Evolutionary conservation across 2,329 filamentous ascomycete species (phyloP).

Genomic region (Trichoderma lentiforme): DNA sequence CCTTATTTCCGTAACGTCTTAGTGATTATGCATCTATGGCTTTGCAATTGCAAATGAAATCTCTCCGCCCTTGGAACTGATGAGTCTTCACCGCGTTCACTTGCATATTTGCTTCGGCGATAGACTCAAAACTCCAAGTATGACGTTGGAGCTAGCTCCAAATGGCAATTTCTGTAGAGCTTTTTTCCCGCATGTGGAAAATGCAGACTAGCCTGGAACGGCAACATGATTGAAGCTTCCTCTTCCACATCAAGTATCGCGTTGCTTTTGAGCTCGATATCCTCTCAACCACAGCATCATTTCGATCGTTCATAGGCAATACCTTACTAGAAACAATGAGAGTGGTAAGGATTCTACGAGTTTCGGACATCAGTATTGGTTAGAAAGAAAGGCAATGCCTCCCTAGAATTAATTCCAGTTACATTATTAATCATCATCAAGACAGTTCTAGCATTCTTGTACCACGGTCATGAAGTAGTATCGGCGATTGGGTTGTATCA

Average conservation of each 20-base stretch:
- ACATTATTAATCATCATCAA: background rate
- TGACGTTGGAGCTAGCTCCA: background rate
- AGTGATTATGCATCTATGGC: background rate
- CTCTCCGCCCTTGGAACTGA: background rate
- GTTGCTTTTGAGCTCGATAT: background rate
- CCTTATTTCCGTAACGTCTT: background rate
- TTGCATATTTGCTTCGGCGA: background rate
- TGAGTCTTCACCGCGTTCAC: background rate
- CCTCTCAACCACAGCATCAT: background rate
- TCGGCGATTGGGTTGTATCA: accelerated
- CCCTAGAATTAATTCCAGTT: background rate
- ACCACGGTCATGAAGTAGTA: background rate
- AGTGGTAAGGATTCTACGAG: background rate
- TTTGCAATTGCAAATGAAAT: background rate
- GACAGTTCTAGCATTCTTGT: background rate
- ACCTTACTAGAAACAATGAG: background rate
- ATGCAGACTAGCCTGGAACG: background rate
- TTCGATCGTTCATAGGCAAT: background rate
- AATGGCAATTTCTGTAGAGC: background rate
- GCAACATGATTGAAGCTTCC: background rate
- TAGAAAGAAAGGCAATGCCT: background rate
- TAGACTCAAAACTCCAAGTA: background rate
- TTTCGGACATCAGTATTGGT: background rate
- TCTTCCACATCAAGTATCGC: background rate
- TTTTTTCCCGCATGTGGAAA: background rate